These are phyloP conservation scores for Beauveria brongniartii DNA, from an alignment of 2,329 filamentous ascomycete genomes.

Conservation along the genomic window DNA sequence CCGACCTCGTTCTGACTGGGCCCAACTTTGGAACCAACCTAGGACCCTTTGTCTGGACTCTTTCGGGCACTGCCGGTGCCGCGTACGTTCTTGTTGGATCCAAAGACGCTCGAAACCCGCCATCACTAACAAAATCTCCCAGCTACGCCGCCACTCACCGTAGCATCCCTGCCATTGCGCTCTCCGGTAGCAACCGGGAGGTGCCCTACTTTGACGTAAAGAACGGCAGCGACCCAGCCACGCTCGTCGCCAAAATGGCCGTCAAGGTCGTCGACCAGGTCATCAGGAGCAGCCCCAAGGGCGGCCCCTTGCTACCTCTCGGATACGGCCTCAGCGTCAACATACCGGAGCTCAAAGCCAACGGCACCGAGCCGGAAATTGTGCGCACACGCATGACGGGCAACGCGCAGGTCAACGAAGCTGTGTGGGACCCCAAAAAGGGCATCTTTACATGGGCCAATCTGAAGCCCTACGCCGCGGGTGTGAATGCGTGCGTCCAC, in stretches of 20 bases:
- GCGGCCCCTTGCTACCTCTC: constrained; percentile 31
- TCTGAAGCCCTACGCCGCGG: constrained; percentile 28
- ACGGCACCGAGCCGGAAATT: constrained; percentile 33
- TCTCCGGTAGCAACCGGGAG: constrained; percentile 36
- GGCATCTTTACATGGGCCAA: constrained; percentile 35
- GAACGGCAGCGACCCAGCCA: constrained; percentile 36
- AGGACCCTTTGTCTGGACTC: constrained; percentile 44
- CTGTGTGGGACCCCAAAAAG: constrained; percentile 33
- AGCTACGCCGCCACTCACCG: constrained; percentile 42
- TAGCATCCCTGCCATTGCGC: constrained; percentile 41
- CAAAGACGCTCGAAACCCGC: no score
- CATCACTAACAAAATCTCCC: not conserved
- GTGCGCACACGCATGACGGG: constrained; percentile 41
- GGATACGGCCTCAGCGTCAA: constrained; percentile 47
- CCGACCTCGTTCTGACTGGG: constrained; percentile 46
- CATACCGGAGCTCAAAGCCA: constrained; percentile 34
- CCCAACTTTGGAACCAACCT: constrained; percentile 49
- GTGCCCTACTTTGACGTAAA: constrained; percentile 30
- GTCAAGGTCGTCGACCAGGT: constrained; percentile 37
- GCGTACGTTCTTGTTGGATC: constrained; percentile 16
- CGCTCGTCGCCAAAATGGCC: constrained; percentile 32
- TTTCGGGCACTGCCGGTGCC: constrained; percentile 42
- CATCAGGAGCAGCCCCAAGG: constrained; percentile 27
- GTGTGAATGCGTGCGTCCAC: constrained; percentile 41
- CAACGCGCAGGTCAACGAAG: constrained; percentile 37